Base-by-base conservation (phyloP, 805 yeast species). In the Helenozyma rhizophorensis region DNA sequence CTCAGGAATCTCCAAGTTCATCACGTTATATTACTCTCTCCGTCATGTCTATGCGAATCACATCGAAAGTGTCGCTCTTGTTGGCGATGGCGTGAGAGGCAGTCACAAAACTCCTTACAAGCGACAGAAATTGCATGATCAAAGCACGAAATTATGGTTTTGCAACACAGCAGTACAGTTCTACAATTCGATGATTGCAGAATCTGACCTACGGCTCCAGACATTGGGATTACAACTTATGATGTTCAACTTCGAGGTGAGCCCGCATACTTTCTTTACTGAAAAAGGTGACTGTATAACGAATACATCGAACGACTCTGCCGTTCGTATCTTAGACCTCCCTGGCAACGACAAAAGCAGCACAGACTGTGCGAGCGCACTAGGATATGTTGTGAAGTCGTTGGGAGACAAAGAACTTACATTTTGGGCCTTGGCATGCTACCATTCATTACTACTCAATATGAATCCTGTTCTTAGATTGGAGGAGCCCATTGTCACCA, bases 1-100 rank as follows among this genome's bases (percentile, higher is more conserved):
- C 1, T 33, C 48, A 6, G 76, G 74, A 0, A 18, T 67, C 6
- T 34, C 56, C 1, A 56, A 47, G 24, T 40, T 74, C 2, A 19
- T 70, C 0, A 24, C 33, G 1, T 30, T 56, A 2, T 71, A 55
- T 34, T 70, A 53, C 37, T 29, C 32, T 4, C 34, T 63, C 21
- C 56, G 55, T 32, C 25, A 23, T 15, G 25, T 27, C 28, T 17
- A 14, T 6, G 13, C 27, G 10, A 30, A 24, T n/a, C 26, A 21
- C 2, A 11, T 30, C 11, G 21, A 19, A 9, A 24, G 6, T 5
- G 6, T 21, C 10, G 4, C n/a, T 21, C 10, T 9, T 5, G 10
- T 21, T 9, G 11, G 23, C 12, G n/a, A 4, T 9, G 4, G 12
- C 11, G 10, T n/a, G 10, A 9, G 10, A 4, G 5, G 9, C 11